Conservation (phyloP, 2,329 filamentous ascomycete species). For the Acrodontium crateriforme region DNA sequence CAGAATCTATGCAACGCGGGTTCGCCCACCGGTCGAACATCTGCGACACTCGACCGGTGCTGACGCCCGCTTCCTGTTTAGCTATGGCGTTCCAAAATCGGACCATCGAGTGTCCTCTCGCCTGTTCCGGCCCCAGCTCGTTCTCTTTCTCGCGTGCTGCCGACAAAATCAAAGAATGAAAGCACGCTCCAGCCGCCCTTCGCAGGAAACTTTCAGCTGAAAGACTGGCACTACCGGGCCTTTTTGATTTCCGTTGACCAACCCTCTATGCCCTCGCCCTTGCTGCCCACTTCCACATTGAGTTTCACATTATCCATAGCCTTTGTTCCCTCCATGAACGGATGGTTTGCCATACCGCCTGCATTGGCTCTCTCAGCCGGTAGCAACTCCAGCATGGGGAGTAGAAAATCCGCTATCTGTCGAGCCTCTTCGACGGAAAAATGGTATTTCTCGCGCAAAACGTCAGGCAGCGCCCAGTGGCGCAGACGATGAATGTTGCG, state of each 20-base stretch:
- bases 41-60: too few relatives aligned
- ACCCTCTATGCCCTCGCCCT: slow-evolving; percentile 84
- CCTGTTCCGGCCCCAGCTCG: too few relatives aligned
- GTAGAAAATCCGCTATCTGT: slow-evolving; percentile 66
- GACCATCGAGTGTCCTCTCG: too few relatives aligned
- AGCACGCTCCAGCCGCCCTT: too few relatives aligned
- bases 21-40: too few relatives aligned
- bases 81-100: too few relatives aligned
- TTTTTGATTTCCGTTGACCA: slow-evolving; percentile 79
- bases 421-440: slow-evolving; percentile 72
- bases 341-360: slow-evolving; percentile 80
- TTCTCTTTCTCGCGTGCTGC: too few relatives aligned
- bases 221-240: slow-evolving; percentile 60
- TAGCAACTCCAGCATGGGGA: slow-evolving; percentile 79
- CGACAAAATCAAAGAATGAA: too few relatives aligned
- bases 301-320: slow-evolving; percentile 76
- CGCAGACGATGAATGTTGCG: slow-evolving; percentile 93
- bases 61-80: too few relatives aligned
- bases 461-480: slow-evolving; percentile 89
- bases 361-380: slow-evolving; percentile 88
- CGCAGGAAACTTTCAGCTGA: too few relatives aligned
- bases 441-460: slow-evolving; percentile 92
- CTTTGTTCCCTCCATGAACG: slow-evolving; percentile 69
- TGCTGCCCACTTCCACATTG: slow-evolving; percentile 62
- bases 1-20: too few relatives aligned